A percentile compares a stretch with the other conserved stretches of the same genome.
phyloP scores from a whole-genome alignment of 2,329 filamentous ascomycete genomes.

The Sporothrix luriei region DNA sequence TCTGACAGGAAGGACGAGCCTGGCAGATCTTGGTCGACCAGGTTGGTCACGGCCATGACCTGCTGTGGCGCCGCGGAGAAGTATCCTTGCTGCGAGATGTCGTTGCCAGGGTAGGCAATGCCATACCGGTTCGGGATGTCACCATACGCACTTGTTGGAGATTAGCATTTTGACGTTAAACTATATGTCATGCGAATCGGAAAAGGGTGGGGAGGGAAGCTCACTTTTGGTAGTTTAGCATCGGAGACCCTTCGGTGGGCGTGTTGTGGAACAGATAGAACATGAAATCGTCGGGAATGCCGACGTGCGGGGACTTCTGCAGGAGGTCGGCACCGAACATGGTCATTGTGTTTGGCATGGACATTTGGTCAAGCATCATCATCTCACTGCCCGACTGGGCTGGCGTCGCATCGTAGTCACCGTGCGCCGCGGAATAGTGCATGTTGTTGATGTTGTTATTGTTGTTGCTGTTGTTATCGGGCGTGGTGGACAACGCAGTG shows the following conservation, averaged over 20 bases:
- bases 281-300: conserved; percentile 84
- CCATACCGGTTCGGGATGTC: conserved; percentile 55
- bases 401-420: conserved; percentile 54
- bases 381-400: conserved; percentile 54
- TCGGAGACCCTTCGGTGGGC: conserved; percentile 56
- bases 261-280: conserved; percentile 76
- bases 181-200: too few relatives aligned
- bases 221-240: conserved; percentile 56
- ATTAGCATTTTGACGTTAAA: not conserved
- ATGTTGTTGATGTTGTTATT: not conserved
- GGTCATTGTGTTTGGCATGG: conserved; percentile 70
- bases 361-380: conserved; percentile 65
- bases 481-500: not conserved
- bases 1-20: conserved; percentile 82
- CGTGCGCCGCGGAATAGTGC: conserved; percentile 46
- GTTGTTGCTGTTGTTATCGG: not conserved
- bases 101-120: conserved; percentile 53
- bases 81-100: conserved; percentile 55
- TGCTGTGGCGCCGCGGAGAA: conserved; percentile 67
- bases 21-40: conserved; percentile 77
- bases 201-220: conserved; percentile 35
- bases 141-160: conserved; percentile 50
- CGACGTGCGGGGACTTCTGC: conserved; percentile 80
- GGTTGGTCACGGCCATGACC: conserved; percentile 85
- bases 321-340: conserved; percentile 81